Conservation (phyloP, 2,329 filamentous ascomycete genomes). For the Claviceps quebecensis region DNA sequence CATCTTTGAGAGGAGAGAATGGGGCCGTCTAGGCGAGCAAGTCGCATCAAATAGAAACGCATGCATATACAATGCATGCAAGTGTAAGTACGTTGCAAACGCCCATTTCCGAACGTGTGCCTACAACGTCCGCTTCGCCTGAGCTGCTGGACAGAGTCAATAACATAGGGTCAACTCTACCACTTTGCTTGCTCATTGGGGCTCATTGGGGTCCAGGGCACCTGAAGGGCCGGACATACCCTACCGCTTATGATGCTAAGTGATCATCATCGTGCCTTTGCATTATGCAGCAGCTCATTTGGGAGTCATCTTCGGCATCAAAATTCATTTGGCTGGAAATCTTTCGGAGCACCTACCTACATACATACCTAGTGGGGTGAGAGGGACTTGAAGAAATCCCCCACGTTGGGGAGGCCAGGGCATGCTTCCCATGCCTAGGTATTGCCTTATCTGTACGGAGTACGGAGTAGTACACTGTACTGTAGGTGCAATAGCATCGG, state of each 20-base stretch:
- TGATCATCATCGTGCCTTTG: slow-evolving; percentile 4
- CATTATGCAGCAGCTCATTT: slow-evolving; percentile 4
- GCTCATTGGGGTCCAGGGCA: background rate
- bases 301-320: background rate
- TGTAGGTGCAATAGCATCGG: background rate
- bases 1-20: slow-evolving; percentile 4
- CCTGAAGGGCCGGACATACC: background rate
- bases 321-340: background rate
- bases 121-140: slow-evolving; percentile 1
- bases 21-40: slow-evolving; percentile 4
- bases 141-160: background rate
- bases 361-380: no score
- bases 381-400: no score
- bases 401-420: no score
- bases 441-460: background rate
- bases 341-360: background rate
- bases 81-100: background rate
- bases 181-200: background rate
- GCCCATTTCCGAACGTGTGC: background rate
- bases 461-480: no score
- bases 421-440: background rate
- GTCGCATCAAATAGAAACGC: slow-evolving; percentile 1
- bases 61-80: background rate
- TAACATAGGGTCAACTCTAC: slow-evolving; percentile 1
- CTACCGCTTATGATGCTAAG: slow-evolving; percentile 4